Evolutionary conservation across 805 yeast species (phyloP).

Genomic region (Yamadazyma phyllophila): DNA sequence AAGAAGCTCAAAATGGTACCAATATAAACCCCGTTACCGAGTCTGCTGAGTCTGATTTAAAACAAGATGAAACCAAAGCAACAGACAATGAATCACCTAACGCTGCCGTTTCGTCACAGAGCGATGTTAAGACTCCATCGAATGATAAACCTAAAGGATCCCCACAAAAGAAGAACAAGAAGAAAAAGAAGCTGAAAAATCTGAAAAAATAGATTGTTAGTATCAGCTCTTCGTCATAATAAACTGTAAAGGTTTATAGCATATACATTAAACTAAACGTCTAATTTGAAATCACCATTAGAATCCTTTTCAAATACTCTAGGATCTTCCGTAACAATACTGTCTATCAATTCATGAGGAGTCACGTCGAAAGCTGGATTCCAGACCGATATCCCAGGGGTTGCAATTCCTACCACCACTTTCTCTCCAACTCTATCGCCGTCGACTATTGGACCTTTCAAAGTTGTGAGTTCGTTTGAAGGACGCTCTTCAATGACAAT

Average conservation of each 20-base stretch:
- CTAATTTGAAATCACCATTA: constrained; percentile 5
- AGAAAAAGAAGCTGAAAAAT: neutral
- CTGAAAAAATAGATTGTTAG: neutral
- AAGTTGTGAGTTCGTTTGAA: constrained; percentile 68
- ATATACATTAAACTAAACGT: neutral
- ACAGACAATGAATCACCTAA: too few species aligned
- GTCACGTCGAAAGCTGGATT: constrained; percentile 97
- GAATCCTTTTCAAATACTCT: constrained; percentile 44
- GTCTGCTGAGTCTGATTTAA: too few species aligned
- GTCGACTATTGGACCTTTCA: constrained; percentile 54
- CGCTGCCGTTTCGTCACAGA: too few species aligned
- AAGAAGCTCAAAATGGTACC: too few species aligned
- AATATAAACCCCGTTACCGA: too few species aligned
- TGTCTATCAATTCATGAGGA: constrained; percentile 77
- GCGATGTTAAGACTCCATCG: neutral
- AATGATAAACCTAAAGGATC: neutral
- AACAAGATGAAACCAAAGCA: too few species aligned
- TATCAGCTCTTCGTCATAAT: too few species aligned
- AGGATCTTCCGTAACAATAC: constrained; percentile 78
- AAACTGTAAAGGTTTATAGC: neutral
- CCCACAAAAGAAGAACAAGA: constrained; percentile 5
- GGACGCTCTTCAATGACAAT: constrained; percentile 90
- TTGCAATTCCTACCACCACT: constrained; percentile 72
- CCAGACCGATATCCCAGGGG: constrained; percentile 85
- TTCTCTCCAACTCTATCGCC: constrained; percentile 33